Conservation (phyloP, 2,329 filamentous ascomycete species). For the Fusarium penzigii region DNA sequence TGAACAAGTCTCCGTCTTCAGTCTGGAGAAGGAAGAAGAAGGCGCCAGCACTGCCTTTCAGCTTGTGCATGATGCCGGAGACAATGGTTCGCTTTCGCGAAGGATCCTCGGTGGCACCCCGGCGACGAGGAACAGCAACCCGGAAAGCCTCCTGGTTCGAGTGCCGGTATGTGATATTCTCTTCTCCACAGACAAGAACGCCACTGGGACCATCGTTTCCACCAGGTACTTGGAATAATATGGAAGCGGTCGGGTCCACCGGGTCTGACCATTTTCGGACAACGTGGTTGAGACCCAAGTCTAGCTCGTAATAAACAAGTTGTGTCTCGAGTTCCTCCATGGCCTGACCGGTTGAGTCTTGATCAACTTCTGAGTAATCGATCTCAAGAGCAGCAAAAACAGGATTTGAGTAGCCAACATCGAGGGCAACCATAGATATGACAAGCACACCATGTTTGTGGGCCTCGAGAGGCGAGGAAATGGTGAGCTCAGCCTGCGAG, state of each 20-base stretch:
- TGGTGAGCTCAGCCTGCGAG: constrained; percentile 89
- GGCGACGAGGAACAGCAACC: constrained; percentile 83
- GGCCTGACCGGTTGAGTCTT: constrained; percentile 84
- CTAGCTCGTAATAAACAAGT: constrained; percentile 95
- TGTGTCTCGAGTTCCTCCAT: constrained; percentile 82
- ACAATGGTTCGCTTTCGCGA: constrained; percentile 86
- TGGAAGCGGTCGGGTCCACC: constrained; percentile 84
- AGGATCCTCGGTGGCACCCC: constrained; percentile 88
- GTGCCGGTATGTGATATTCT: constrained; percentile 95
- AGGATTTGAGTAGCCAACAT: constrained; percentile 96
- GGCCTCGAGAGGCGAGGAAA: constrained; percentile 94
- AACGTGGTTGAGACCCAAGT: constrained; percentile 95
- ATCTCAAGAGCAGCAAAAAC: constrained; percentile 94
- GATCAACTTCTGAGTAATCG: constrained; percentile 88
- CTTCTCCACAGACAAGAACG: constrained; percentile 91
- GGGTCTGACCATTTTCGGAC: constrained; percentile 95
- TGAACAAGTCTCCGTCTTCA: constrained; percentile 98
- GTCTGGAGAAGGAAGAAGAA: constrained; percentile 98
- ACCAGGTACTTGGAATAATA: constrained; percentile 93
- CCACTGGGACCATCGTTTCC: constrained; percentile 92
- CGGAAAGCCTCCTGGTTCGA: constrained; percentile 90
- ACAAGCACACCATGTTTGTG: constrained; percentile 92
- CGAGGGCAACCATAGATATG: constrained; percentile 82
- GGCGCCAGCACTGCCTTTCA: constrained; percentile 76
- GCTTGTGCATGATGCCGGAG: constrained; percentile 94